Evolutionary conservation across 148 eudicot species (phyloP).

Genomic region (Limonium bicolor): DNA sequence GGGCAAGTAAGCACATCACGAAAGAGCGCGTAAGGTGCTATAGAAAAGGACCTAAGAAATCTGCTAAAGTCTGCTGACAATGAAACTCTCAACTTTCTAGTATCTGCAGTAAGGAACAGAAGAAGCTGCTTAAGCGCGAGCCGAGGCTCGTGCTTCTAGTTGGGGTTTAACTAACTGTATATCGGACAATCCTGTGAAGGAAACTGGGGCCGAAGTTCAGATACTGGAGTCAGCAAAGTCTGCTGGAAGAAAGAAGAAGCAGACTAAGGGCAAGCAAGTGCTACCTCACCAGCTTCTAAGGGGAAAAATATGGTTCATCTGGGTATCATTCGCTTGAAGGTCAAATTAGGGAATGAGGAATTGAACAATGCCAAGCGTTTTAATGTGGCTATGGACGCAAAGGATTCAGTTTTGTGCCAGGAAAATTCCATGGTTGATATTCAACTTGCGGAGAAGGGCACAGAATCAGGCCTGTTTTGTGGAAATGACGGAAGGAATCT

Average conservation of each 20-base stretch:
- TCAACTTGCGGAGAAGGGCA: slow-evolving; percentile 11
- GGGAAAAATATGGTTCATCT: slow-evolving; percentile 17
- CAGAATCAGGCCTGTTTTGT: slow-evolving; percentile 8
- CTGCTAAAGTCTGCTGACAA: slow-evolving; percentile 5
- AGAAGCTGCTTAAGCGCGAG: slow-evolving; percentile 46
- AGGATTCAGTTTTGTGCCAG: slow-evolving; percentile 2
- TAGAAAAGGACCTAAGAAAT: slow-evolving; percentile 15
- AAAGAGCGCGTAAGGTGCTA: slow-evolving; percentile 8
- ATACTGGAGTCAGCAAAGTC: slow-evolving; percentile 16
- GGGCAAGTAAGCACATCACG: slow-evolving; percentile 17
- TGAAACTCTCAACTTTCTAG: slow-evolving; percentile 16
- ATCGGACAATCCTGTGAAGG: slow-evolving; percentile 20
- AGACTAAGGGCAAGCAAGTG: slow-evolving; percentile 15
- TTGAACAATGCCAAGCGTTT: slow-evolving; percentile 8
- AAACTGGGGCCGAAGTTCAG: slow-evolving; percentile 10
- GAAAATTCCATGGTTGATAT: slow-evolving; percentile 12
- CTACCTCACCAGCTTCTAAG: slow-evolving; percentile 14
- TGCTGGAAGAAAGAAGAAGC: slow-evolving; percentile 22
- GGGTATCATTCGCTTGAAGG: slow-evolving; percentile 57
- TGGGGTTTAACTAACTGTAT: slow-evolving; percentile 46
- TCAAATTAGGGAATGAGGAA: slow-evolving; percentile 36
- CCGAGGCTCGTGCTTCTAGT: slow-evolving; percentile 36
- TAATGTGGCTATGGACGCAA: neutral
- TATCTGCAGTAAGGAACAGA: slow-evolving; percentile 41
- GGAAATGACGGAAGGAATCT: slow-evolving; percentile 7